These are phyloP conservation scores for Stagonosporopsis tanaceti DNA, from an alignment of 2,329 filamentous ascomycete species.

Conservation along the genomic window DNA sequence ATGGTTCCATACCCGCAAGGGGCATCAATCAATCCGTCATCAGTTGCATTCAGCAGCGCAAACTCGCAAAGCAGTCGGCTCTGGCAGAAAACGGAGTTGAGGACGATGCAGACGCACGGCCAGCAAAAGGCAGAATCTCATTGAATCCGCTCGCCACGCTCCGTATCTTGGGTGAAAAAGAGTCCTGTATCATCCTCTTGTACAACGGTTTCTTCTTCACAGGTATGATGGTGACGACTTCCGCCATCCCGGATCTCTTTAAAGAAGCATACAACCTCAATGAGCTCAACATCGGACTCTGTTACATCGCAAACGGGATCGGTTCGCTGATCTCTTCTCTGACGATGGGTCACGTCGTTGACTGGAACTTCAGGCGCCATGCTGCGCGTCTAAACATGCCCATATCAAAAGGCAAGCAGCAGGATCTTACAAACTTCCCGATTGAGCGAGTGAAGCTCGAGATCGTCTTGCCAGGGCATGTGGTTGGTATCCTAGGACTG, in stretches of 20 bases:
- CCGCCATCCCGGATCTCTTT: constrained; percentile 39
- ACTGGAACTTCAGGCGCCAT: constrained; percentile 76
- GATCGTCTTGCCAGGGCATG: constrained; percentile 49
- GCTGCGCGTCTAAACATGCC: constrained; percentile 68
- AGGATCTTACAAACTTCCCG: constrained; percentile 61
- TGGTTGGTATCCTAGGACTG: constrained; percentile 42
- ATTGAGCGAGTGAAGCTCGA: constrained; percentile 58
- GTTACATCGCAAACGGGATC: constrained; percentile 42
- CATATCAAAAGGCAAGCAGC: constrained; percentile 66
- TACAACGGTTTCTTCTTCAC: constrained; percentile 48
- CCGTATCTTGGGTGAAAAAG: constrained; percentile 41
- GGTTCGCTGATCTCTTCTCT: constrained; percentile 38
- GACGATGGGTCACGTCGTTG: constrained; percentile 58
- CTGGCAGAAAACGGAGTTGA: background rate
- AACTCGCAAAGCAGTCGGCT: constrained; percentile 19
- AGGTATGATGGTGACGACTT: constrained; percentile 40
- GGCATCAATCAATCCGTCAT: constrained; percentile 44
- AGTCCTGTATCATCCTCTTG: constrained; percentile 41
- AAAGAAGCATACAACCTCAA: constrained; percentile 39
- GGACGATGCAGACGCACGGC: background rate
- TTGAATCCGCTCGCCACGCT: constrained; percentile 41
- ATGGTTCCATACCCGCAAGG: constrained; percentile 46
- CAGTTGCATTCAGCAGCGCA: constrained; percentile 40
- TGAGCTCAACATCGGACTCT: constrained; percentile 41
- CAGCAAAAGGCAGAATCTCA: constrained; percentile 28